These are phyloP conservation scores for Stagonosporopsis tanaceti DNA, from an alignment of 2,329 filamentous ascomycete species.

Conservation along the genomic window DNA sequence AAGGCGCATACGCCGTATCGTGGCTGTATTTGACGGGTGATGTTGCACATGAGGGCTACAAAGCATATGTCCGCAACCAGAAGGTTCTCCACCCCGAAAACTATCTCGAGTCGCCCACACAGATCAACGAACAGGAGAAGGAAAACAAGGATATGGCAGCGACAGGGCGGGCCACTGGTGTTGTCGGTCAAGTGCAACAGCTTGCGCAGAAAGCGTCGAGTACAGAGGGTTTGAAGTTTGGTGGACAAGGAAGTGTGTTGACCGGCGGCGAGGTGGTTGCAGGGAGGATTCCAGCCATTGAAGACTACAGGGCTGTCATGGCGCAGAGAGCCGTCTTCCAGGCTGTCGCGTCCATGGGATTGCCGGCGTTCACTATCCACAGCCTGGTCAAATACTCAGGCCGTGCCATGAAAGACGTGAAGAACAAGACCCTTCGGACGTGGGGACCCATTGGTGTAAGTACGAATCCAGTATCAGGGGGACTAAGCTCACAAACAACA, in stretches of 20 bases:
- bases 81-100: constrained; percentile 73
- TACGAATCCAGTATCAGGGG: constrained; percentile 12
- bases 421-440: constrained; percentile 77
- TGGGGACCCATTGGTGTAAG: constrained; percentile 92
- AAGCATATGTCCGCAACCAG: constrained; percentile 89
- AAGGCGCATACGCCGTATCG: constrained; percentile 85
- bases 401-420: constrained; percentile 79
- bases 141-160: constrained; percentile 51
- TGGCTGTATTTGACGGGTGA: constrained; percentile 94
- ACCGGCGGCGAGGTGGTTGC: constrained; percentile 40
- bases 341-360: constrained; percentile 86
- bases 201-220: constrained; percentile 34
- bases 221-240: constrained; percentile 34
- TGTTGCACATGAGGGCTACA: constrained; percentile 92
- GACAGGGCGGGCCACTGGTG: constrained; percentile 27
- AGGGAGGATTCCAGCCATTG: constrained; percentile 71
- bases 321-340: constrained; percentile 91
- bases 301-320: constrained; percentile 93
- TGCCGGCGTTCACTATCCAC: constrained; percentile 94
- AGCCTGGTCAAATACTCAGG: constrained; percentile 91
- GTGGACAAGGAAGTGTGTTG: constrained; percentile 26
- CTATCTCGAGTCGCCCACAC: constrained; percentile 16
- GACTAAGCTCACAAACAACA: constrained; percentile 37
- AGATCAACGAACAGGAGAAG: constrained; percentile 24
- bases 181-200: constrained; percentile 32